Evolutionary conservation across 768 basidiomycete species (phyloP).

Genomic region (Tremella mesenterica): DNA sequence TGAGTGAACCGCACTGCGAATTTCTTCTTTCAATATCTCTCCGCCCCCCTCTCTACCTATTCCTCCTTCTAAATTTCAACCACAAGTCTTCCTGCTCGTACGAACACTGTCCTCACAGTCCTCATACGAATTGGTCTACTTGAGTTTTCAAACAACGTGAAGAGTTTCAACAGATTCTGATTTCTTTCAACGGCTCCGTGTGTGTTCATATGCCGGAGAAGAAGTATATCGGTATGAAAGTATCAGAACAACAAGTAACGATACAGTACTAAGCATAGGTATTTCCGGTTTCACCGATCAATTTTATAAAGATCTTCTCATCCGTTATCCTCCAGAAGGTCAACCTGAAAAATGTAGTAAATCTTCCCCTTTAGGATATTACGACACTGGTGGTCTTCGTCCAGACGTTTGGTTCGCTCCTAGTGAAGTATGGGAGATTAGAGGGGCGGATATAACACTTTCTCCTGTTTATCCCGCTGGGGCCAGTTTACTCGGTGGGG

Average conservation of each 20-base stretch:
- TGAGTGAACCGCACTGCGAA: constrained; percentile 50
- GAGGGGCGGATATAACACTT: constrained; percentile 57
- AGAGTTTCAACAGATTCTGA: too few relatives aligned
- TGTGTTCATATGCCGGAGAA: too few relatives aligned
- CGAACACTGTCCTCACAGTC: too few relatives aligned
- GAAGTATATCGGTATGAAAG: background rate
- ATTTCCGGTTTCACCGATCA: constrained; percentile 66
- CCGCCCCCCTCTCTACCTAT: too few relatives aligned
- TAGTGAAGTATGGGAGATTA: constrained; percentile 65
- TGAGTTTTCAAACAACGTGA: too few relatives aligned
- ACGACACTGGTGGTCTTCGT: constrained; percentile 35
- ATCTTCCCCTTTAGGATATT: constrained; percentile 21
- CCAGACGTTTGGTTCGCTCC: constrained; percentile 48
- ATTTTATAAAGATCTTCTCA: constrained; percentile 53
- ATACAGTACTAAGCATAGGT: constrained; percentile 8
- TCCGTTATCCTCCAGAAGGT: constrained; percentile 54
- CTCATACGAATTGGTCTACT: too few relatives aligned
- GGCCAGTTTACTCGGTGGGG: constrained; percentile 53
- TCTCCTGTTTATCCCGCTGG: constrained; percentile 81
- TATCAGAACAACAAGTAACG: background rate
- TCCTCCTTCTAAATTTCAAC: too few relatives aligned
- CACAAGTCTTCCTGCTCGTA: too few relatives aligned
- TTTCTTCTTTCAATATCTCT: background rate
- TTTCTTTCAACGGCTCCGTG: too few relatives aligned
- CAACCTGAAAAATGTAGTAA: constrained; percentile 57